Percentiles rank a stretch among this genome's conserved stretches.
These are phyloP conservation scores for Closterium sp. DNA, from an alignment of 139 green algal species.

Conservation along the genomic window DNA sequence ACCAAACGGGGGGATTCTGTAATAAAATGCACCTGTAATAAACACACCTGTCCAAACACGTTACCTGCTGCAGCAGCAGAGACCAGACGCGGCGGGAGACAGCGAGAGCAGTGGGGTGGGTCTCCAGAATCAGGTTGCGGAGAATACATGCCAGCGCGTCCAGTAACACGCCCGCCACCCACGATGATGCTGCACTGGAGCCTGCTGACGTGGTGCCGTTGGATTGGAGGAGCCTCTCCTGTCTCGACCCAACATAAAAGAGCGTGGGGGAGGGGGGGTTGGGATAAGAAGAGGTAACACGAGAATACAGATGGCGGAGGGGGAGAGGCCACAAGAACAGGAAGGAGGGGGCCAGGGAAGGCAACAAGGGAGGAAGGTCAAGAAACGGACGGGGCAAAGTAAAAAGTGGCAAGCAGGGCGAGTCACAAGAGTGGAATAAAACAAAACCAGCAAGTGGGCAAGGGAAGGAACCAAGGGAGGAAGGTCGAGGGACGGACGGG, in stretches of 20 bases:
- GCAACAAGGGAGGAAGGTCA: neutral
- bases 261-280: neutral
- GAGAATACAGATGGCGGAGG: neutral
- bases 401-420: neutral
- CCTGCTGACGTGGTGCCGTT: neutral
- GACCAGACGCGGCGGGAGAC: slow-evolving; percentile 63
- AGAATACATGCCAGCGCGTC: slow-evolving; percentile 64
- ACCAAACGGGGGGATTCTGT: neutral
- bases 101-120: slow-evolving; percentile 54
- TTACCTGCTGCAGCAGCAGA: slow-evolving; percentile 56
- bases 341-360: neutral
- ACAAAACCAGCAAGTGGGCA: neutral
- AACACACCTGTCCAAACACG: neutral
- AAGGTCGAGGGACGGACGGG: no score
- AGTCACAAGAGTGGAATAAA: slow-evolving; percentile 44
- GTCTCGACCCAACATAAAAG: neutral
- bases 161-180: slow-evolving; percentile 55
- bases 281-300: neutral
- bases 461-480: neutral
- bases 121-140: slow-evolving; percentile 78
- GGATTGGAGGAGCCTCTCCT: neutral
- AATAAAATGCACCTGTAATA: no score
- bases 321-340: neutral
- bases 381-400: no score
- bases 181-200: slow-evolving; percentile 14